A percentile compares a stretch with the other conserved stretches of the same genome.
These are phyloP conservation scores for Yamadazyma philogaea DNA, from an alignment of 805 yeast species.

Conservation along the genomic window DNA sequence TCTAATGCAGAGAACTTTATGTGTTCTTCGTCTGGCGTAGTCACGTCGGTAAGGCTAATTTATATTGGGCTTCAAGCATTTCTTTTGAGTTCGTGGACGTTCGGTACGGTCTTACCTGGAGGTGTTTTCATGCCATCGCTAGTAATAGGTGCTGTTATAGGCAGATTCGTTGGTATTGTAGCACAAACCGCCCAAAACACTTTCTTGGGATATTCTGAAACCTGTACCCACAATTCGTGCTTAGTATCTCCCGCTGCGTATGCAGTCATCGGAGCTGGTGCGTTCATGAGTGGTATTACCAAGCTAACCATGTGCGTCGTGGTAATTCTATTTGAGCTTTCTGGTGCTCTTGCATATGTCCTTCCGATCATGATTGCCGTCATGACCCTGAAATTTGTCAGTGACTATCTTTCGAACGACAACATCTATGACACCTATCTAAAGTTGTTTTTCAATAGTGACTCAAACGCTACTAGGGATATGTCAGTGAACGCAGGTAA, in stretches of 20 bases:
- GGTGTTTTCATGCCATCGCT: constrained; percentile 64
- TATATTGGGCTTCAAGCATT: constrained; percentile 51
- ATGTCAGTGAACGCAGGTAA: constrained; percentile 28
- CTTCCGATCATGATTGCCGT: constrained; percentile 85
- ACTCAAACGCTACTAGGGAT: neutral
- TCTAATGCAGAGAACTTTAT: constrained; percentile 33
- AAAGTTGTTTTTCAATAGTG: constrained; percentile 26
- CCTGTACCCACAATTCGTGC: constrained; percentile 42
- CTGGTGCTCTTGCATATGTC: constrained; percentile 82
- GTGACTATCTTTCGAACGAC: constrained; percentile 54
- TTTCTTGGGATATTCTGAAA: constrained; percentile 30
- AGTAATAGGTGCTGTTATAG: constrained; percentile 59
- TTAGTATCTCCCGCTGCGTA: constrained; percentile 85
- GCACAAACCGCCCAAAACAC: constrained; percentile 46
- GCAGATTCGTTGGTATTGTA: constrained; percentile 53
- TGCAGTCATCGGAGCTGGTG: constrained; percentile 85
- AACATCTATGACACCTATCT: constrained; percentile 62
- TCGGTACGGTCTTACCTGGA: constrained; percentile 67
- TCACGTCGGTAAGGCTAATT: constrained; percentile 26
- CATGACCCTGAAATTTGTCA: constrained; percentile 68
- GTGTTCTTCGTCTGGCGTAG: constrained; percentile 26
- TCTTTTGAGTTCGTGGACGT: constrained; percentile 62
- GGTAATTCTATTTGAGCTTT: constrained; percentile 75
- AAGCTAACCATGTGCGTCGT: constrained; percentile 78
- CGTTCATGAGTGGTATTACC: constrained; percentile 78